Evolutionary conservation across 345 rosid genomes (phyloP), one percentile per base, ranked within the genome.

Genomic region (Salix dunnii): DNA sequence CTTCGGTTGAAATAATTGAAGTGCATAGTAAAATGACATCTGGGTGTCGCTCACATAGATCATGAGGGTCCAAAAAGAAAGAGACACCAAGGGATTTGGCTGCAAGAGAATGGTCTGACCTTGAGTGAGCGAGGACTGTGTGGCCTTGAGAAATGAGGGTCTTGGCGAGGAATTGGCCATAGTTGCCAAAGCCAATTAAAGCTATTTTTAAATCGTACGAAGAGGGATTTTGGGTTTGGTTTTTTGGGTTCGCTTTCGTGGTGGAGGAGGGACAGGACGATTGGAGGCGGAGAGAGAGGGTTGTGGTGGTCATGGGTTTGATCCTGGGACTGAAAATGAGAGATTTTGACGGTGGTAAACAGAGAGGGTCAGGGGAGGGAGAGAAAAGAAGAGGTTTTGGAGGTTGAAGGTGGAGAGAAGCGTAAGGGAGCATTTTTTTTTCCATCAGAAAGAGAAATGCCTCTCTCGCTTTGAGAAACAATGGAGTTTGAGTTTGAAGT

Each of bases 171-270:
- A 94, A 91, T 30, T 91, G 92, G 7, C 92, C 92, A 80, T 83
- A 90, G 79, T 91, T 93, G 14, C 98, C 95, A 58, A 93, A 91
- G 12, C 97, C 98, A 28, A 91, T 40, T 5, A 93, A 77, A 85
- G 94, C 97, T 67, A 91, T 87, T 68, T 86, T 89, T 76, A 90
- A 90, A 36, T 88, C 78, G 51, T 68, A 35, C 18, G 63, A 31
- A 51, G 36, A 7, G 77, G 60, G 23, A 7, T 16, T 40, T 25
- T 16, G 30, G 49, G 78, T 68, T 3, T 4, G 18, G 68, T 14
- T 13, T 10, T 0, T 2, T 18, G 74, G 25, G 20, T 58, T 55
- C 1, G 21, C 4, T 16, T 8, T 6, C 20, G 66, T 16, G n/a
- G 43, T 28, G 58, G 61, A 2, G 63, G 79, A 18, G 58, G 46